Percentiles rank a stretch among this genome's conserved stretches.
phyloP scores from a whole-genome alignment of 345 rosid genomes.

The Eucalyptus regnans region DNA sequence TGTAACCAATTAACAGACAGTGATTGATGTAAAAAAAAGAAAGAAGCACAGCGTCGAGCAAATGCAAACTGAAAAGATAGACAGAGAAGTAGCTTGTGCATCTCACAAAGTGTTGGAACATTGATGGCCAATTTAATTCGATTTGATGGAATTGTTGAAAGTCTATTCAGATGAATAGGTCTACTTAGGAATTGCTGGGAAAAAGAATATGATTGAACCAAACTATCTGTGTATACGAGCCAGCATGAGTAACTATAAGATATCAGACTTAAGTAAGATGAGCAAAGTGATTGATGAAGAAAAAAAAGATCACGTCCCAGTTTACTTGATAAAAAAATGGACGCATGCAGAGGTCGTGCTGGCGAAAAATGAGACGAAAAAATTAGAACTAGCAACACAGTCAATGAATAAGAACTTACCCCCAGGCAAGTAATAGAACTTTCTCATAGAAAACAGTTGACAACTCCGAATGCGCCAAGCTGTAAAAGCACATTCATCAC shows the following conservation, averaged over 20 bases:
- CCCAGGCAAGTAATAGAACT: slow-evolving; percentile 92
- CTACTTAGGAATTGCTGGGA: neutral
- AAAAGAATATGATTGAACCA: neutral
- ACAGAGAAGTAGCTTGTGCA: neutral
- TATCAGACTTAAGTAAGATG: neutral
- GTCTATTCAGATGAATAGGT: neutral
- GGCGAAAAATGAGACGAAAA: neutral
- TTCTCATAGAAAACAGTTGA: slow-evolving; percentile 96
- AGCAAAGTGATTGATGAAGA: neutral
- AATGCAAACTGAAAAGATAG: neutral
- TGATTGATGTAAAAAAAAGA: neutral
- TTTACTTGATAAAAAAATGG: neutral
- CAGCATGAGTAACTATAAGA: neutral
- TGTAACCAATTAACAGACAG: slow-evolving; percentile 6
- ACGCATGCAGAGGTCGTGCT: neutral
- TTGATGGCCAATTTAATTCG: neutral
- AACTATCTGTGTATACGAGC: neutral
- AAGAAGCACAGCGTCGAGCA: neutral
- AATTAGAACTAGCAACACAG: neutral
- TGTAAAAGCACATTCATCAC: slow-evolving; percentile 17
- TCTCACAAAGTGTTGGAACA: neutral
- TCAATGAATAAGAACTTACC: slow-evolving; percentile 40
- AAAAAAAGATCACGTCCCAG: neutral
- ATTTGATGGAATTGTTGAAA: neutral
- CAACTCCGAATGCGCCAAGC: slow-evolving; percentile 95